Conservation (phyloP, 2,329 filamentous ascomycete genomes). For the Pseudogymnoascus sp. region DNA sequence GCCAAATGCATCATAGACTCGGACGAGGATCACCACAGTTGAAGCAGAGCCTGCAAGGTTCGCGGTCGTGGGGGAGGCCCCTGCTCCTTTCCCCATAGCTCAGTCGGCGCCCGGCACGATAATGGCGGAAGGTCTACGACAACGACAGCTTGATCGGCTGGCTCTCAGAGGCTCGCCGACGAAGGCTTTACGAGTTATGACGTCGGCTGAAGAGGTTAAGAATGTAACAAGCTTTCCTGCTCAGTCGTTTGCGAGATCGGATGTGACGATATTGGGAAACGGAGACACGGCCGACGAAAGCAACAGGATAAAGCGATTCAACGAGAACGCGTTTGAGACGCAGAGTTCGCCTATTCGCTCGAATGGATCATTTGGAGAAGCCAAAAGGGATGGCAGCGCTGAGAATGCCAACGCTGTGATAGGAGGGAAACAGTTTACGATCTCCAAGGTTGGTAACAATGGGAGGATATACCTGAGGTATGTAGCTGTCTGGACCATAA, state of each 20-base stretch:
- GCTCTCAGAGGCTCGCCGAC: constrained; percentile 24
- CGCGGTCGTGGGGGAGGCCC: neutral
- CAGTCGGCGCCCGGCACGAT: constrained; percentile 1
- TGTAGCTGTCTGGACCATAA: constrained; percentile 15
- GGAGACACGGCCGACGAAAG: constrained; percentile 13
- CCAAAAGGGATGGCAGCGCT: constrained; percentile 47
- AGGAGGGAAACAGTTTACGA: constrained; percentile 49
- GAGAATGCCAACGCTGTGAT: constrained; percentile 50
- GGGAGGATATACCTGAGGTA: constrained; percentile 75
- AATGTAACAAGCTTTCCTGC: constrained; percentile 20
- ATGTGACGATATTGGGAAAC: neutral
- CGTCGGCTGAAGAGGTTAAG: constrained; percentile 19
- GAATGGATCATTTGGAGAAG: constrained; percentile 33
- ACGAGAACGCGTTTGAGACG: constrained; percentile 23
- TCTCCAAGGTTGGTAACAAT: constrained; percentile 75
- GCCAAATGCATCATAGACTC: constrained; percentile 4
- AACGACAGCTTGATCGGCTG: constrained; percentile 28
- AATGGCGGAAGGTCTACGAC: constrained; percentile 21
- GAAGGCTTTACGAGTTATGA: constrained; percentile 18
- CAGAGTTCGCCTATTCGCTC: constrained; percentile 14
- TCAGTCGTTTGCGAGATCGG: constrained; percentile 17
- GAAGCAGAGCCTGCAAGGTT: neutral
- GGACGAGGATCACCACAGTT: constrained; percentile 6
- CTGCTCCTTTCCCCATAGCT: constrained; percentile 1
- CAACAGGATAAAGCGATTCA: constrained; percentile 16